Evolutionary conservation across 352 stramenopile genomes (phyloP), one percentile per base, ranked within the genome.

Genomic region (Phytopythium oedochilum): DNA sequence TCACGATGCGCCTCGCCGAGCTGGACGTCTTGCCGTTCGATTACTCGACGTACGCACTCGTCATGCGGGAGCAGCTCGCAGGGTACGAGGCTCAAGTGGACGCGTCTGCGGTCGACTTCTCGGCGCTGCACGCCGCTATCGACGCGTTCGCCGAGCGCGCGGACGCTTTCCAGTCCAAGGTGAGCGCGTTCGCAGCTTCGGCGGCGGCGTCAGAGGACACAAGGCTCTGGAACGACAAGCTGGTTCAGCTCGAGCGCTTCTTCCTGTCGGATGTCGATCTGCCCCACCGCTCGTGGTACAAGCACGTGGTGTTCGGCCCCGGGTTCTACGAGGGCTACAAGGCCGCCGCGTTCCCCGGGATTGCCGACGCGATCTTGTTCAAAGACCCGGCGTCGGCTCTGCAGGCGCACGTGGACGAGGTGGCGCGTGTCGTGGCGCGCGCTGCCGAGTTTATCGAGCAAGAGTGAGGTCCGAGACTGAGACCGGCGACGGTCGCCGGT

Each of bases 241-340:
- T 72, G 1, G 63, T 77, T 8, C 46, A 45, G 28, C 44, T 77
- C 1, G 71, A 80, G 55, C 61, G 71, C 9, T 45, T 68, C 45
- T 55, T 78, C 10, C 40, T 72, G 11, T 42, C 47, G 26, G 59
- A 75, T 1, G 55, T 61, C 7, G 70, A 66, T 5, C 50, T 78
- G 25, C 70, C 63, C 7, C 66, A 79, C 43, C 70, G 70, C 42
- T 53, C 61, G 2, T 79, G 70, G 70, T 79, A 66, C 59, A 68
- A 69, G 40, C 70, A 79, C 47, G 70, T 76, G 29, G 70, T 79
- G 32, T 79, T 79, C 34, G 70, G 66, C 4, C 70, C 70, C 10
- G 70, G 64, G 0, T 75, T 70, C 53, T 79, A 64, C 51, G 70
- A 79, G 22, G 66, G 70, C 18, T 79, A 79, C 52, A 52, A 61